Percentiles rank a stretch among this genome's conserved stretches.
phyloP scores from a whole-genome alignment of 2,329 filamentous ascomycete species.

The Colletotrichum higginsianum region DNA sequence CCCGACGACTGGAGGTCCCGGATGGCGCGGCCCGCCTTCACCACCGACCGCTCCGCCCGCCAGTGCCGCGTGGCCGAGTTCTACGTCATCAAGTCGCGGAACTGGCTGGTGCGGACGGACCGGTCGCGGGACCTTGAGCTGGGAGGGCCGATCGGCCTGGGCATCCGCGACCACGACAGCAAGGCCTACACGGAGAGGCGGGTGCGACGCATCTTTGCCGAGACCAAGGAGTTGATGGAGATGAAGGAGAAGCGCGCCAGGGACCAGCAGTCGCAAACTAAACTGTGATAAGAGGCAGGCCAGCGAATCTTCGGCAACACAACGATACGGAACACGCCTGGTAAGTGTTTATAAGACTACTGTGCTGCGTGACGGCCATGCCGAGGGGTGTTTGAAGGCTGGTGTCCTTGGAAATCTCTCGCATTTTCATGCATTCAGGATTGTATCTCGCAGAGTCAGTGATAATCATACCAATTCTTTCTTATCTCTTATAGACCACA shows the following conservation, averaged over 20 bases:
- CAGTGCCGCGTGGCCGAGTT: neutral
- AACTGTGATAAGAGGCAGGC: neutral
- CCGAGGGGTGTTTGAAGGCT: too few relatives aligned
- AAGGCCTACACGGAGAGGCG: neutral
- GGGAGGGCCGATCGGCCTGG: neutral
- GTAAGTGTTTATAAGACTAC: too few relatives aligned
- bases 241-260: neutral
- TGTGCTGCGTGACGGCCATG: too few relatives aligned
- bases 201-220: neutral
- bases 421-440: too few relatives aligned
- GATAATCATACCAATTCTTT: too few relatives aligned
- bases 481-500: too few relatives aligned
- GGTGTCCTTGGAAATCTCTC: too few relatives aligned
- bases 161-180: neutral
- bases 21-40: constrained; percentile 5
- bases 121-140: neutral
- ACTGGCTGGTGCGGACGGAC: constrained; percentile 2
- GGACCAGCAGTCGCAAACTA: neutral
- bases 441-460: too few relatives aligned
- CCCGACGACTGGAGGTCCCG: neutral
- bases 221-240: neutral
- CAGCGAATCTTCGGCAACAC: too few relatives aligned
- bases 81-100: neutral
- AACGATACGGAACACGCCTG: neutral
- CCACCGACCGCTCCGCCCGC: neutral